Percentiles rank a stretch among this genome's conserved stretches.
phyloP scores from a whole-genome alignment of 2,329 filamentous ascomycete species.

The Graphilbum fragrans region DNA sequence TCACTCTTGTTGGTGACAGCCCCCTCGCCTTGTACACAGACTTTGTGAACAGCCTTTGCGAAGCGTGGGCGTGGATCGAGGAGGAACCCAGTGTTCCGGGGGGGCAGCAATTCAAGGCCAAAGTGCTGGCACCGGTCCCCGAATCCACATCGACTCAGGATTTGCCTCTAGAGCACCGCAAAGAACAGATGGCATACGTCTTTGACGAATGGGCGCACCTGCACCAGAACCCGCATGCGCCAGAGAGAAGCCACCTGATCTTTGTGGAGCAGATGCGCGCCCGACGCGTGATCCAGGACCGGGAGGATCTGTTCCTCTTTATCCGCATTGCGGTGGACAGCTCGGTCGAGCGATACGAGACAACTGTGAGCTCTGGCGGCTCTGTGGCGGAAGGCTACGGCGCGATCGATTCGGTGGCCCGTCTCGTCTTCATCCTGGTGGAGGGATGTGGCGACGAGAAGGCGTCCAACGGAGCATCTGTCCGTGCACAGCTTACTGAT shows the following conservation, averaged over 20 bases:
- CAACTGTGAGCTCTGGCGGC: conserved; percentile 48
- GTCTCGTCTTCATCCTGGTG: conserved; percentile 65
- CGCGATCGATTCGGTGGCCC: conserved; percentile 69
- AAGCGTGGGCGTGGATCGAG: conserved; percentile 67
- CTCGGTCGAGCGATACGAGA: conserved; percentile 68
- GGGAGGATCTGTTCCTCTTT: conserved; percentile 69
- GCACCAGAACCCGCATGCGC: conserved; percentile 62
- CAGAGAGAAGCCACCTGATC: conserved; percentile 56
- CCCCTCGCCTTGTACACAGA: conserved; percentile 73
- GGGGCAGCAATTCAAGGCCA: conserved; percentile 61
- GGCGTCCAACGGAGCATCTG: conserved; percentile 32
- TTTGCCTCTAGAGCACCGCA: conserved; percentile 46
- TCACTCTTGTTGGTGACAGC: conserved; percentile 65
- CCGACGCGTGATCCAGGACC: conserved; percentile 57
- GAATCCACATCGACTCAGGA: conserved; percentile 24
- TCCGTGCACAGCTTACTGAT: conserved; percentile 62
- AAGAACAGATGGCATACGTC: conserved; percentile 84
- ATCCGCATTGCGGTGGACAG: conserved; percentile 70
- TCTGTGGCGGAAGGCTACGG: conserved; percentile 44
- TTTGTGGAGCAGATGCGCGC: conserved; percentile 80
- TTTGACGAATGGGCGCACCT: conserved; percentile 93
- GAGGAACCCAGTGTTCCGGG: conserved; percentile 55
- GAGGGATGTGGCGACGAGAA: conserved; percentile 54
- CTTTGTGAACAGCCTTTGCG: conserved; percentile 72
- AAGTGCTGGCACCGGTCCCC: conserved; percentile 30